Percentiles rank a stretch among this genome's conserved stretches.
Evolutionary conservation across 2,329 filamentous ascomycete species (phyloP).

Genomic region (Phoma herbarum): DNA sequence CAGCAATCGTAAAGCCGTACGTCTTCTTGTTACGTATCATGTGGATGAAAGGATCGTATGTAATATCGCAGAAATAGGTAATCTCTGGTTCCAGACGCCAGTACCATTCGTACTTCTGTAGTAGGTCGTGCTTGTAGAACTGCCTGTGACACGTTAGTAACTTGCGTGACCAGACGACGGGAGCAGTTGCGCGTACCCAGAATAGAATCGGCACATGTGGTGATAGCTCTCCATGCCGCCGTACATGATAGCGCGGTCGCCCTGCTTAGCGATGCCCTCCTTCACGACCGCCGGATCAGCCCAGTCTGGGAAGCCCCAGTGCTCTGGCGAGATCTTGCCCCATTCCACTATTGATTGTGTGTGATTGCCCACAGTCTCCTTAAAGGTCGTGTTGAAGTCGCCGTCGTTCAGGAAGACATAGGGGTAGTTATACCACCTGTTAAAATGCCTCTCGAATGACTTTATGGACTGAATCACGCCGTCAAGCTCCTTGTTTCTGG

Average conservation of each 20-base stretch:
- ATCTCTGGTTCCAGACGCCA: constrained; percentile 99
- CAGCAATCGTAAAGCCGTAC: constrained; percentile 97
- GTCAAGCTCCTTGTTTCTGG: constrained; percentile 94
- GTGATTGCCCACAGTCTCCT: constrained; percentile 85
- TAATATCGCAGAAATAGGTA: constrained; percentile 99
- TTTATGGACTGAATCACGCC: constrained; percentile 97
- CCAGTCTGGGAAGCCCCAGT: constrained; percentile 99
- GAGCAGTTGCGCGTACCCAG: constrained; percentile 69
- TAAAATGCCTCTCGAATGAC: constrained; percentile 98
- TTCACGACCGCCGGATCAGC: constrained; percentile 91
- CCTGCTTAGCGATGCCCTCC: constrained; percentile 96
- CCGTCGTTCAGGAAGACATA: constrained; percentile 98
- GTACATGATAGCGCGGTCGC: constrained; percentile 98
- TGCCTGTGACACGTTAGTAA: constrained; percentile 63
- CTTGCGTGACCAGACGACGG: background rate
- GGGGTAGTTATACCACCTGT: constrained; percentile 97
- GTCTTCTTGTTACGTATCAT: constrained; percentile 97
- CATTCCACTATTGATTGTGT: constrained; percentile 91
- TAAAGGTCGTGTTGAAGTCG: constrained; percentile 95
- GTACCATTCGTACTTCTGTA: constrained; percentile 99
- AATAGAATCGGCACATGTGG: constrained; percentile 99
- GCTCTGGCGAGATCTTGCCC: constrained; percentile 86
- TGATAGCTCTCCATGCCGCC: constrained; percentile 99
- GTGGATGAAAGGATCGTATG: constrained; percentile 95
- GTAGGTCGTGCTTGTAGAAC: constrained; percentile 95